Base-by-base conservation (phyloP, 768 basidiomycete genomes). In the Lenzites betulinus region DNA sequence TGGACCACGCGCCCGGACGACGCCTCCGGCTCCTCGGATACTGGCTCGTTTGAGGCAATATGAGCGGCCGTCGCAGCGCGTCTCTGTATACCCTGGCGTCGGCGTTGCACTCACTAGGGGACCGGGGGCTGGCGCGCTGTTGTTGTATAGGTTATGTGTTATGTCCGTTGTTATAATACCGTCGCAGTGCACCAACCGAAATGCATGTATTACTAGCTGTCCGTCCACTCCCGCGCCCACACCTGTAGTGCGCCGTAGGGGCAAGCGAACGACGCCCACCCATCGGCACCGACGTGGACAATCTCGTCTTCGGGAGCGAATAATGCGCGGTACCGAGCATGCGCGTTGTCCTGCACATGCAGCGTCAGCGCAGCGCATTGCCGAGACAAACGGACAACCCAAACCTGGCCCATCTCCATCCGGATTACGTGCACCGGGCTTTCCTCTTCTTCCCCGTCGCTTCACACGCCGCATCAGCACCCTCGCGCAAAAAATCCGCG, bases 221-320 rank as follows among this genome's bases (percentile, higher is more conserved):
- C 35, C 46, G 30, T 3, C 0, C 30, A 48, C 8, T 57, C 56
- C 12, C 25, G 69, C 18, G 78, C 72, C 89, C 89, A 92, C 16
- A 92, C 81, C 67, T 87, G 81, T 3, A 88, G 78, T 30, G 71
- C 73, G 42, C 79, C 80, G 7, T 79, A 74, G 22, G 79, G 79
- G 68, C 87, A 89, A 39, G 83, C 77, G 67, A 92, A 92, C 5
- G 69, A 66, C 1, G 85, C 88, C 87, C 86, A 88, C 8, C 89
- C 90, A n/a, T 79, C 73, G 11, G 64, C 54, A 62, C 83, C 78
- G 54, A 83, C 80, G 26, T 75, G 68, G 7, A 86, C 75, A 13
- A 18, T 18, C 22, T 69, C 71, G 20, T 76, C 80, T n/a, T 77
- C 59, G 47, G 75, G 68, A 5, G 81, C 76, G 73, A 88, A 78